A percentile compares a stretch with the other conserved stretches of the same genome.
Evolutionary conservation across 768 basidiomycete genomes (phyloP).

Genomic region (Podaxis pistillaris): DNA sequence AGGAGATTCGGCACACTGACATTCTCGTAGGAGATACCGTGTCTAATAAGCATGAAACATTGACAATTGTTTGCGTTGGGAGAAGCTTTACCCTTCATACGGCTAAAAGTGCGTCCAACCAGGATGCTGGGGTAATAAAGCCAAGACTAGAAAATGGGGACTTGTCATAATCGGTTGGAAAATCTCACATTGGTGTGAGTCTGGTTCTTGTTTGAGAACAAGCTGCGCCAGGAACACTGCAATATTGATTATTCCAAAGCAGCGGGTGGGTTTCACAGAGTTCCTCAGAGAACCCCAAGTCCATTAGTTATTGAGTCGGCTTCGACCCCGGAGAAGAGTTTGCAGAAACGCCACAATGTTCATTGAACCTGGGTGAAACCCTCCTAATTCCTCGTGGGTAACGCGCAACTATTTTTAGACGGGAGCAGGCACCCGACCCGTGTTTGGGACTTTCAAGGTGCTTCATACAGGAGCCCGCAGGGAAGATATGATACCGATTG

Average conservation of each 20-base stretch:
- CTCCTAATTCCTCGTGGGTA: conserved; percentile 3
- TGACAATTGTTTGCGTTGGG: conserved; percentile 1
- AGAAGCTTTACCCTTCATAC: not conserved
- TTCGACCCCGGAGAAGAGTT: not conserved
- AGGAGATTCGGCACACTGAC: not conserved
- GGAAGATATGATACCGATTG: not conserved
- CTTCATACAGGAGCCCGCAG: not conserved
- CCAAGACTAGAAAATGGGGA: not conserved
- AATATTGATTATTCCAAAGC: not conserved
- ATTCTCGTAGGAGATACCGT: not conserved
- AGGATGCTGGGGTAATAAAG: not conserved
- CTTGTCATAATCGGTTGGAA: not conserved
- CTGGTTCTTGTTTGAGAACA: not conserved
- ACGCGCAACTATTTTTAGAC: not conserved
- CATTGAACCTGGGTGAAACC: not conserved
- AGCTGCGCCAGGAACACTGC: not conserved
- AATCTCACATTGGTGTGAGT: conserved; percentile 13
- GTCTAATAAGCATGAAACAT: conserved; percentile 6
- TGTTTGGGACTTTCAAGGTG: not conserved
- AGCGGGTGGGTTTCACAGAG: not conserved
- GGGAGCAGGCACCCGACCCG: not conserved
- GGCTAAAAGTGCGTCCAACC: not conserved
- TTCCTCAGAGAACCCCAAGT: not conserved
- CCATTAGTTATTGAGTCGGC: not conserved
- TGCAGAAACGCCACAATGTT: not conserved